Conservation (phyloP, 1,284 basidiomycete species). For the Fistulina hepatica region DNA sequence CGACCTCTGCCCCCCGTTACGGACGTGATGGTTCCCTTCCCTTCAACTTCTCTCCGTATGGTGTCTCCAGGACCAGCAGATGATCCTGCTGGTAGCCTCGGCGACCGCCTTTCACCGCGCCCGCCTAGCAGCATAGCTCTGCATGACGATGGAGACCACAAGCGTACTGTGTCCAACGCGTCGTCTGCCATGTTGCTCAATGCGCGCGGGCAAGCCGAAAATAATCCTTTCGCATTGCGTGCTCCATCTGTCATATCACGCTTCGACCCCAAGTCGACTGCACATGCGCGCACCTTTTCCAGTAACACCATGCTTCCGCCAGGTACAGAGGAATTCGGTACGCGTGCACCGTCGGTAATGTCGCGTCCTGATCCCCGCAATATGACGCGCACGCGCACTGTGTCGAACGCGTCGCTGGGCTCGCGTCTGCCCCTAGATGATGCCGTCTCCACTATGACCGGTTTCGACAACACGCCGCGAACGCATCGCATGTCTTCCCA, state of each 20-base stretch:
- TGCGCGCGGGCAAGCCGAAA: too few relatives aligned
- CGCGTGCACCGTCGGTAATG: conserved; percentile 48
- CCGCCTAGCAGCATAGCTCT: too few relatives aligned
- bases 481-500: conserved; percentile 51
- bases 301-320: too few relatives aligned
- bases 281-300: conserved; percentile 51
- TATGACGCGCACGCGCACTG: conserved; percentile 43
- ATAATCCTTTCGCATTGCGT: conserved; percentile 47
- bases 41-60: conserved; percentile 14
- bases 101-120: too few relatives aligned
- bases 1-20: too few relatives aligned
- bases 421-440: conserved; percentile 54
- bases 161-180: conserved; percentile 38
- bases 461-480: conserved; percentile 17
- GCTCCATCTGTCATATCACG: conserved; percentile 54
- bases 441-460: conserved; percentile 30
- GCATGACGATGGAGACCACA: too few relatives aligned
- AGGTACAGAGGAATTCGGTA: too few relatives aligned
- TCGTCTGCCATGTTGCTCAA: too few relatives aligned
- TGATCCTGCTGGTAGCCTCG: too few relatives aligned
- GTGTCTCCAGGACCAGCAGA: not conserved
- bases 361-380: conserved; percentile 68
- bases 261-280: conserved; percentile 57
- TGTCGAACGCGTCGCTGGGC: conserved; percentile 56
- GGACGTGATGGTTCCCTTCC: too few relatives aligned